Evolutionary conservation across 495 filamentous ascomycete species (phyloP).

Genomic region (Aspergillus diversus): DNA sequence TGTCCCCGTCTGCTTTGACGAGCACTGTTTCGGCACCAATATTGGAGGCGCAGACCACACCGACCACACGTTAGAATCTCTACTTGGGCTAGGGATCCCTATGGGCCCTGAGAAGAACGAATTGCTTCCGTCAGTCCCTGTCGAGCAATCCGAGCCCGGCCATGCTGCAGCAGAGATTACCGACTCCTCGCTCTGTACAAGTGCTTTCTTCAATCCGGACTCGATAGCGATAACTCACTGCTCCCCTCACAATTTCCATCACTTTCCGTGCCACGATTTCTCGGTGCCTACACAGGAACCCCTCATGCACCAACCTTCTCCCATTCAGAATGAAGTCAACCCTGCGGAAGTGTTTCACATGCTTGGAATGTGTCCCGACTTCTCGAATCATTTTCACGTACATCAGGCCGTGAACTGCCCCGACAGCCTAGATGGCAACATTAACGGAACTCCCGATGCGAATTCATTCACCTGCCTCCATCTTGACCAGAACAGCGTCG

Average conservation of each 20-base stretch:
- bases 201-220: slow-evolving; percentile 32
- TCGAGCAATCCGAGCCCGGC: slow-evolving; percentile 23
- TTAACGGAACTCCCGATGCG: slow-evolving; percentile 21
- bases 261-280: slow-evolving; percentile 42
- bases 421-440: slow-evolving; percentile 16
- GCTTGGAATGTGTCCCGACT: slow-evolving; percentile 44
- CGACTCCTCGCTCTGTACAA: slow-evolving; percentile 29
- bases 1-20: slow-evolving; percentile 47
- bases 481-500: slow-evolving; percentile 18
- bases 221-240: slow-evolving; percentile 39
- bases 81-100: slow-evolving; percentile 40
- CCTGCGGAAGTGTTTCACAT: slow-evolving; percentile 48
- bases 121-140: slow-evolving; percentile 30
- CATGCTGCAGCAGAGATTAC: slow-evolving; percentile 24
- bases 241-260: slow-evolving; percentile 36
- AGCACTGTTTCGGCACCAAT: slow-evolving; percentile 41
- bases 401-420: slow-evolving; percentile 26
- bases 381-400: slow-evolving; percentile 35
- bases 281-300: slow-evolving; percentile 35
- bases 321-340: slow-evolving; percentile 38
- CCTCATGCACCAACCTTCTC: slow-evolving; percentile 29
- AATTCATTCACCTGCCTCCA: slow-evolving; percentile 38
- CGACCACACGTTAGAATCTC: slow-evolving; percentile 39
- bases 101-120: slow-evolving; percentile 36
- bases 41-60: slow-evolving; percentile 17